Evolutionary conservation across 345 rosid genomes (phyloP).

Genomic region (Gossypium sturtianum): DNA sequence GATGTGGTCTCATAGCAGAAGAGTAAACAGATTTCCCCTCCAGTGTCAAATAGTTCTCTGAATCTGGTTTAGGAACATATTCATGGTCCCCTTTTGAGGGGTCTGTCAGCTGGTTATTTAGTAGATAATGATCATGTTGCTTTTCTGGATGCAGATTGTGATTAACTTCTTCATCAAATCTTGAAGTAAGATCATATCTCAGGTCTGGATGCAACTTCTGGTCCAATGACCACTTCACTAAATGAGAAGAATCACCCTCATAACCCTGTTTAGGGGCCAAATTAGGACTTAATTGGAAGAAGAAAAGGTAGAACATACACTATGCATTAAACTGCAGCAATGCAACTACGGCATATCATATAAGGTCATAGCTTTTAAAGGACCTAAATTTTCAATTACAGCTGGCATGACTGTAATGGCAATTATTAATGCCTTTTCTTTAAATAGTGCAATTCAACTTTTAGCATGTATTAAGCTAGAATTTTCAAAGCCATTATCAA

Average conservation of each 20-base stretch:
- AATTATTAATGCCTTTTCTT: neutral
- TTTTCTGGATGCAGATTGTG: conserved; percentile 11
- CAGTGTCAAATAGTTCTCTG: conserved; percentile 22
- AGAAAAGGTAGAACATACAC: neutral
- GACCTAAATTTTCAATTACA: neutral
- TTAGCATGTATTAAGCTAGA: neutral
- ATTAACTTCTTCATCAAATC: conserved; percentile 37
- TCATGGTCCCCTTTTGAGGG: conserved; percentile 28
- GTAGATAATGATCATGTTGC: conserved; percentile 15
- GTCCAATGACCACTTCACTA: conserved; percentile 29
- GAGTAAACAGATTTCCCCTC: conserved; percentile 47
- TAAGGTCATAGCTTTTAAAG: neutral
- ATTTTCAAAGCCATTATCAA: neutral
- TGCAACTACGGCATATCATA: neutral
- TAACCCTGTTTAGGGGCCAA: conserved; percentile 27
- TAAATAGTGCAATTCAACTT: conserved; percentile 1
- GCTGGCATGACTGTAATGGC: neutral
- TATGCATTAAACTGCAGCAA: neutral
- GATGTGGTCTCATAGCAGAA: conserved; percentile 39
- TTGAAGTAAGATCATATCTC: conserved; percentile 23
- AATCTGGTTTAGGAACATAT: conserved; percentile 21
- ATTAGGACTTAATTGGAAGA: neutral
- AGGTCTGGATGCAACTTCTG: conserved; percentile 36
- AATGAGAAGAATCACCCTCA: conserved; percentile 21
- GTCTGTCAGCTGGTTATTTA: conserved; percentile 21